Conservation (phyloP, 176 grass and related monocot species). For the Dactylis glomerata region DNA sequence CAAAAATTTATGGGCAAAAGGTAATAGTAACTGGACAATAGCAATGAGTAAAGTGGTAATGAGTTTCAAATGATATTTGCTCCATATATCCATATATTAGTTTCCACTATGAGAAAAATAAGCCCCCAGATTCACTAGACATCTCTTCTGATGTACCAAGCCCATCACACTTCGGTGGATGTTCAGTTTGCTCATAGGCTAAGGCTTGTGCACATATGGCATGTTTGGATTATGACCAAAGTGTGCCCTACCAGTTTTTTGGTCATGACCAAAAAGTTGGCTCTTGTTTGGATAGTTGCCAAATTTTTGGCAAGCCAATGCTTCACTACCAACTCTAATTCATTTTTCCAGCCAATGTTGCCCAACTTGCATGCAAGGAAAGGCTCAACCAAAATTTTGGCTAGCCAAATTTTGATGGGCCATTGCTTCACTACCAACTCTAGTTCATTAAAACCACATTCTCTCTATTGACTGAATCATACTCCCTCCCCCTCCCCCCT, state of each 20-base stretch:
- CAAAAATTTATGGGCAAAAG: not conserved
- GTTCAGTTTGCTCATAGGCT: not conserved
- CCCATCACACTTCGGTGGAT: not conserved
- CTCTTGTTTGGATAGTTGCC: too few species aligned
- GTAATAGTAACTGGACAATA: not conserved
- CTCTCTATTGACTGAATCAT: not conserved
- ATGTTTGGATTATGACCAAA: too few species aligned
- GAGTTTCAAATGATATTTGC: not conserved
- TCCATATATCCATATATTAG: not conserved
- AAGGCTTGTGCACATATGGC: not conserved
- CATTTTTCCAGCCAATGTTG: too few species aligned
- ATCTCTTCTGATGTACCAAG: not conserved
- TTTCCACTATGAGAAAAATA: not conserved
- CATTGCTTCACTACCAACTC: too few species aligned
- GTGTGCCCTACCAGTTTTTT: too few species aligned
- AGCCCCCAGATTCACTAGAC: not conserved
- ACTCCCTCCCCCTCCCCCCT: not conserved
- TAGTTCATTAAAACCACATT: not conserved
- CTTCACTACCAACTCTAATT: too few species aligned
- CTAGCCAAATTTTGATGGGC: too few species aligned
- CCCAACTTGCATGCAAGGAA: too few species aligned
- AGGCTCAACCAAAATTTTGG: too few species aligned
- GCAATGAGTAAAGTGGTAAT: slow-evolving; percentile 4
- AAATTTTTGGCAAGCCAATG: too few species aligned
- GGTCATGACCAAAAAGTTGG: too few species aligned